Evolutionary conservation across 2,329 filamentous ascomycete species (phyloP), one percentile per base, ranked within the genome.

Genomic region (Didymella sp.): DNA sequence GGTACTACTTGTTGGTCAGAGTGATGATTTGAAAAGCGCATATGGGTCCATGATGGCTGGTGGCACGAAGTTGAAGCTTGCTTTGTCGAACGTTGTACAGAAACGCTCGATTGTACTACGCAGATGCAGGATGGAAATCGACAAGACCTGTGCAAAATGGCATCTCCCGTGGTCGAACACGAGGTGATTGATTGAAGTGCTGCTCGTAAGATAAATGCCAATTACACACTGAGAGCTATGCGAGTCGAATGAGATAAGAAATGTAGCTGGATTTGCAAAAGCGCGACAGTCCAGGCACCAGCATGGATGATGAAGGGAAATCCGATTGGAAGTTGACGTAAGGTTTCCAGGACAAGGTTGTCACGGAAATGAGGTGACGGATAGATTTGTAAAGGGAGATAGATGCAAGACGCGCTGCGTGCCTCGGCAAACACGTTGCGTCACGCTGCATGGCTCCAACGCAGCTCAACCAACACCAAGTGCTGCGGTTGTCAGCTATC

Each of bases 381-480:
- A n/a, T n/a, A n/a, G n/a, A n/a, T n/a, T n/a, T n/a, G n/a, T n/a
- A n/a, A n/a, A n/a, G n/a, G n/a, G n/a, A n/a, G n/a, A n/a, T n/a
- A n/a, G n/a, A n/a, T n/a, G 33, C 15, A 22, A 17, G 17, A 37
- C 8, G 25, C 40, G 31, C 13, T 41, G 42, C 22, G 17, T 48
- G 37, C 58, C 58, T 60, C 53, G 59, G 59, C 56, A 52, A 33
- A 15, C 30, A 11, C 33, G 42, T 42, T 58, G 40, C 56, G 56
- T 58, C 45, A 58, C 43, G 8, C 22, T 33, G 48, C 54, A 57
- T 50, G 24, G 28, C 50, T 37, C 38, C 46, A 41, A 55, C 46
- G 33, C 30, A 28, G 41, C 7, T 49, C 54, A 28, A 25, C 43
- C 35, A 37, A 38, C 24, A 37, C 19, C 47, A 38, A 19, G 11